Percentiles rank a stretch among this genome's conserved stretches.
These are phyloP conservation scores for Pseudoturritis turrita DNA, from an alignment of 345 rosid species.

Conservation along the genomic window DNA sequence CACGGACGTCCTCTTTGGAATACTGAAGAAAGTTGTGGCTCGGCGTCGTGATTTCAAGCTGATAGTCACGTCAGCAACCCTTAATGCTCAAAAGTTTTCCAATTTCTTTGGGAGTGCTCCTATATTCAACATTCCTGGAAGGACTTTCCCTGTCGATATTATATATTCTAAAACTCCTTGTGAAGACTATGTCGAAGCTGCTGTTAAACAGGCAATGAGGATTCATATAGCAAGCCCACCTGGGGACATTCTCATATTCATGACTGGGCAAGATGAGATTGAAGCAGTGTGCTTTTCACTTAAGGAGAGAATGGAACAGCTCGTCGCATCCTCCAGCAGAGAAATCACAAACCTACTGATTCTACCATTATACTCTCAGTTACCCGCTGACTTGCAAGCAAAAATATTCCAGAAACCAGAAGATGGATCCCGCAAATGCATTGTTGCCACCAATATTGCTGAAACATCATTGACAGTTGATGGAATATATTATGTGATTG, in stretches of 20 bases:
- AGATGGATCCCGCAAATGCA: slow-evolving; percentile 96
- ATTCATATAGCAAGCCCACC: slow-evolving; percentile 85
- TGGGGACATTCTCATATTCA: slow-evolving; percentile 96
- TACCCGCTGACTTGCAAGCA: slow-evolving; percentile 97
- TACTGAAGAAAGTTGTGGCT: slow-evolving; percentile 91
- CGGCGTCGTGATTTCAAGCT: slow-evolving; percentile 95
- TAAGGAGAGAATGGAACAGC: slow-evolving; percentile 90
- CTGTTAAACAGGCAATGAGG: slow-evolving; percentile 96
- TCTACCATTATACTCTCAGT: slow-evolving; percentile 93
- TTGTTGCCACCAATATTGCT: slow-evolving; percentile 96
- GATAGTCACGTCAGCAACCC: slow-evolving; percentile 95
- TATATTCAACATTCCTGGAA: slow-evolving; percentile 86
- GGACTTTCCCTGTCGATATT: slow-evolving; percentile 87
- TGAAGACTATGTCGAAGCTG: slow-evolving; percentile 96
- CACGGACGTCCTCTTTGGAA: slow-evolving; percentile 95
- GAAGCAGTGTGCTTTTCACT: slow-evolving; percentile 91
- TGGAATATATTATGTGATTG: slow-evolving; percentile 89
- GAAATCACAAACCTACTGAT: slow-evolving; percentile 72
- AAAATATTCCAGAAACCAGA: slow-evolving; percentile 93
- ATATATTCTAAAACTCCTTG: slow-evolving; percentile 83
- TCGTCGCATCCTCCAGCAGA: slow-evolving; percentile 59
- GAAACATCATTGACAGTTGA: slow-evolving; percentile 97
- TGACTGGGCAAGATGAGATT: slow-evolving; percentile 98
- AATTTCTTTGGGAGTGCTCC: slow-evolving; percentile 96
- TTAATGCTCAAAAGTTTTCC: slow-evolving; percentile 94